Conservation (phyloP, 129 eudicot species). For the Cynara cardunculus region DNA sequence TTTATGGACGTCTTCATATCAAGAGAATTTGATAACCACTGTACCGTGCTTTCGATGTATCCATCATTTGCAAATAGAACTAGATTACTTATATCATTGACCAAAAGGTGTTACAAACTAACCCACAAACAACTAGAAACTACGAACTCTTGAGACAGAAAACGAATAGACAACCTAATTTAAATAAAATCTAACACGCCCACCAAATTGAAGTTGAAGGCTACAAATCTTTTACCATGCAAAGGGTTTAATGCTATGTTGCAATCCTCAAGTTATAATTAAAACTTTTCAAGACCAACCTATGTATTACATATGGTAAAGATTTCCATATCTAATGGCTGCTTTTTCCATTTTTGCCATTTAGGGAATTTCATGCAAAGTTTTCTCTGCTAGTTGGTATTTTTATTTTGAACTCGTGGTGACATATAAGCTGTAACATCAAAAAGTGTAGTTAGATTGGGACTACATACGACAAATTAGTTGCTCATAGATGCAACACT, state of each 20-base stretch:
- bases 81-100: not conserved
- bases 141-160: not conserved
- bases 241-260: not conserved
- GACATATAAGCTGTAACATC: not conserved
- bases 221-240: not conserved
- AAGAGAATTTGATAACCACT: not conserved
- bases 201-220: not conserved
- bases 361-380: slow-evolving; percentile 7
- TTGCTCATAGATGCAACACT: not conserved
- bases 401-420: slow-evolving; percentile 6
- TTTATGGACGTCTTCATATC: not conserved
- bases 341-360: not conserved
- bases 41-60: not conserved
- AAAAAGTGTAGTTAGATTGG: not conserved
- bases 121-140: not conserved
- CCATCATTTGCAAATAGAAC: not conserved
- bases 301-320: slow-evolving; percentile 5
- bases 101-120: not conserved
- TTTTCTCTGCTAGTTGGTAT: not conserved
- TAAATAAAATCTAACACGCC: not conserved
- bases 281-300: not conserved
- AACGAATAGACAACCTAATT: not conserved
- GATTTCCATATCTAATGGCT: not conserved
- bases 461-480: not conserved
- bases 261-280: not conserved